Percentiles rank a stretch among this genome's conserved stretches.
These are phyloP conservation scores for Dicorynia guianensis DNA, from an alignment of 306 rosid species.

Conservation along the genomic window DNA sequence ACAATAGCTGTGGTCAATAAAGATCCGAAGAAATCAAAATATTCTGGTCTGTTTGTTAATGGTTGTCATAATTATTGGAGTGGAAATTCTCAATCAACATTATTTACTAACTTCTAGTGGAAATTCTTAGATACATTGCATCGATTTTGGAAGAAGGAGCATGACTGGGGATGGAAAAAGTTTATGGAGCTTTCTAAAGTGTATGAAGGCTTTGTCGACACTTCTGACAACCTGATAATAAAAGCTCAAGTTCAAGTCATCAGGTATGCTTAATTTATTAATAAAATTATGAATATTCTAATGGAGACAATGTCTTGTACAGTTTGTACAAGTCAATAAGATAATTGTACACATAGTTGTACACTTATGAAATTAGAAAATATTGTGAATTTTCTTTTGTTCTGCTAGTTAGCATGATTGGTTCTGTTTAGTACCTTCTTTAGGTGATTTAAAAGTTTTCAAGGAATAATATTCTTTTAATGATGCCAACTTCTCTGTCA, in stretches of 20 bases:
- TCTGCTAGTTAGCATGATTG: constrained; percentile 15
- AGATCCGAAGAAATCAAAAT: constrained; percentile 78
- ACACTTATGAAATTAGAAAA: constrained; percentile 18
- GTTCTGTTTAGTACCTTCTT: background rate
- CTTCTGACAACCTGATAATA: constrained; percentile 90
- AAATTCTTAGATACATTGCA: constrained; percentile 83
- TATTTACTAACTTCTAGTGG: constrained; percentile 33
- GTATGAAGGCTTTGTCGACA: constrained; percentile 91
- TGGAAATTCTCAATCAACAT: too few species aligned
- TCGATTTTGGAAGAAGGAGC: constrained; percentile 99
- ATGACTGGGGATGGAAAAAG: constrained; percentile 99
- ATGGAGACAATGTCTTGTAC: background rate
- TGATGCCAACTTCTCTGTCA: background rate
- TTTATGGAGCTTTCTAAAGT: constrained; percentile 99
- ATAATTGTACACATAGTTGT: constrained; percentile 15
- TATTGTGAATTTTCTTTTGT: constrained; percentile 32
- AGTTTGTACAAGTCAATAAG: background rate
- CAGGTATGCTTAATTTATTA: constrained; percentile 61
- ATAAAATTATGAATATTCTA: constrained; percentile 11
- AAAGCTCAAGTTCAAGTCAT: constrained; percentile 99
- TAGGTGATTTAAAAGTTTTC: constrained; percentile 14
- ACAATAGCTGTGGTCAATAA: constrained; percentile 85
- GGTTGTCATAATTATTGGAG: constrained; percentile 16
- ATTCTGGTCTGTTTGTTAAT: constrained; percentile 66
- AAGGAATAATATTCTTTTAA: background rate